Base-by-base conservation (phyloP, 305 asterid genomes). In the Fraxinus angustifolia region DNA sequence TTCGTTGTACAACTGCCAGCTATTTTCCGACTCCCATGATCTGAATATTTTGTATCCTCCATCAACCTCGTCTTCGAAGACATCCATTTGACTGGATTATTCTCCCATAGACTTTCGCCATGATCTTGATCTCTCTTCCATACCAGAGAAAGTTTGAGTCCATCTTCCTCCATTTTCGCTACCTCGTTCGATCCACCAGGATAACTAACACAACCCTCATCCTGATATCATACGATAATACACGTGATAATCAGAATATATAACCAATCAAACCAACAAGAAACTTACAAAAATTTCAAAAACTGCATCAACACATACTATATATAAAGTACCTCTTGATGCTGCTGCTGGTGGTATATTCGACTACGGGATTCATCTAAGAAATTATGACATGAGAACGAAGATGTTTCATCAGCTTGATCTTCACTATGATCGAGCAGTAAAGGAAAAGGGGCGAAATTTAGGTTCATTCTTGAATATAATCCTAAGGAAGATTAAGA, bases 1-100 rank as follows among this genome's bases (percentile, higher is more conserved):
- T 86, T 84, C 35, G 60, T 76, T 8, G 35, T 76, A 30, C 4
- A 16, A 38, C 14, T 36, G 12, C 1, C 75, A 0, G 26, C 77
- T 17, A 71, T 72, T 80, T 48, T 73, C 31, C 31, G 21, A 70
- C 28, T 67, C 36, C 19, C 8, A 0, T 68, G 82, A 67, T 84
- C 84, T 0, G 85, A 65, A 40, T 50, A 87, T 90, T 89, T 91
- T 90, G 86, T 87, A 88, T 92, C 90, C 56, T 87, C 85, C 91
- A 88, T 88, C 90, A 87, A 31, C 83, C 88, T 91, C 91, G 88
- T 89, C 91, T 90, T 90, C 6, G 97, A 87, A 40, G 96, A 86
- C 88, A 87, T 84, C 93, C 93, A 88, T 84, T 87, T 88, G 6
- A 83, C 85, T 3, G 85, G 84, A 87, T 68, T 83, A 14, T 48